Evolutionary conservation across 2,329 filamentous ascomycete species (phyloP), one percentile per base, ranked within the genome.

Genomic region (Microcyclospora tardicrescens): DNA sequence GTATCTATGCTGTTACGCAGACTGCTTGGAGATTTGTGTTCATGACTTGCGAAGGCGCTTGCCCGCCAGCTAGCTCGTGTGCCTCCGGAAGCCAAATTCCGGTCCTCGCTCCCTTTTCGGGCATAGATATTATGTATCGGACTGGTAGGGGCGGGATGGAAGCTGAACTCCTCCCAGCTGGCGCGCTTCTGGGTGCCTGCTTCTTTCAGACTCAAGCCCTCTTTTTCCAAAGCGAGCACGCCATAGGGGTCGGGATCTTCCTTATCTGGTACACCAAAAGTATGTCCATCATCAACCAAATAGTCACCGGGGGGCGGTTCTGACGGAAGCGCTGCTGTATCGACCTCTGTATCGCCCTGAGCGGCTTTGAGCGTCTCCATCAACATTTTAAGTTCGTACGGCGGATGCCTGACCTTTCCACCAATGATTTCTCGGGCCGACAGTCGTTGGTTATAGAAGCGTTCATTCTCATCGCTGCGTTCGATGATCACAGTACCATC

Each of bases 181-280:
- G 86, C 84, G 39, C 84, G 71, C 38, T 75, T 68, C 36, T 77
- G 75, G 2, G 79, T 81, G 28, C 85, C 86, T n/a, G 87, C 87
- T 63, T 95, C 87, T 37, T 83, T 75, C 48, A 96, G 91, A 51
- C 89, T 84, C 40, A 95, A 66, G 2, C 89, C 89, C 43, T 86
- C 83, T 66, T 85, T 80, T 56, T 94, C 85, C n/a, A 96, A 65
- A 6, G 89, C 87, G 46, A 87, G 73, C 16, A 95, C 82, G 16
- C 89, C 89, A 55, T 84, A 96, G 0, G 89, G 89, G 57, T 96
- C 89, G 0, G 87, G 86, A 51, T 96, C 89, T 39, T 86, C 77
- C 3, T 67, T 63, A 45, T 80, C 77, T 1, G 85, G 86, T 12
- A 94, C 68, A 2, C 87, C 87, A 62, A 95, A 94, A 2, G 65